Evolutionary conservation across 768 basidiomycete species (phyloP).

Genomic region (Lyophyllum atratum): DNA sequence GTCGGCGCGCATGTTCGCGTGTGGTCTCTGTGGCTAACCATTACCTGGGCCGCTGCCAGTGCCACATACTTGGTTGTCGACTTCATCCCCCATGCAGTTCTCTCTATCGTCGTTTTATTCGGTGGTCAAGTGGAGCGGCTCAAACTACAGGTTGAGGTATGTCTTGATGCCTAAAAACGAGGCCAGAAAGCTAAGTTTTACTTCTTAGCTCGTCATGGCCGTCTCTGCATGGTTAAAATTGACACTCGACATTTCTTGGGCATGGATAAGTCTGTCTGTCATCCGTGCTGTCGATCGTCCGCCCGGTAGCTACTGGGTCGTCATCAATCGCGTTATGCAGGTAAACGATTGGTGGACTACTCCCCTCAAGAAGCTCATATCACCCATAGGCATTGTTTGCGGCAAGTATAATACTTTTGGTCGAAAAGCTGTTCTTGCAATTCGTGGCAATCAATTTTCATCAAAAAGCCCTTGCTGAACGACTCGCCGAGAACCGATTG

Average conservation of each 20-base stretch:
- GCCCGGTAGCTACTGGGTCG: conserved; percentile 65
- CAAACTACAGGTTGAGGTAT: conserved; percentile 70
- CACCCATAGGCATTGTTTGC: conserved; percentile 43
- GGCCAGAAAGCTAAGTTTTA: background rate
- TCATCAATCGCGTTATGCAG: conserved; percentile 73
- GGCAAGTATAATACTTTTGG: conserved; percentile 41
- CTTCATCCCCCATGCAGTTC: conserved; percentile 55
- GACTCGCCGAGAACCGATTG: conserved; percentile 67
- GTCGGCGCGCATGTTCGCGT: conserved; percentile 59
- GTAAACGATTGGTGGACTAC: conserved; percentile 29
- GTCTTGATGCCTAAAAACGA: conserved; percentile 7
- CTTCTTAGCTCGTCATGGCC: conserved; percentile 58
- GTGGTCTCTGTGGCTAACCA: conserved; percentile 69
- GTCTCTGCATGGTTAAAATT: conserved; percentile 75
- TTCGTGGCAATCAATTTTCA: conserved; percentile 84
- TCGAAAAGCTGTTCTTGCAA: conserved; percentile 62
- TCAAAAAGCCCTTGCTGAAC: conserved; percentile 72
- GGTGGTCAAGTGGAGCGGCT: conserved; percentile 67
- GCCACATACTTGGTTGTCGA: conserved; percentile 67
- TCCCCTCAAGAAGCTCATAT: conserved; percentile 6
- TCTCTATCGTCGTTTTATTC: conserved; percentile 53
- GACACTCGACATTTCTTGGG: conserved; percentile 64
- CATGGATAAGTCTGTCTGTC: conserved; percentile 73
- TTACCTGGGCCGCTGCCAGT: conserved; percentile 65
- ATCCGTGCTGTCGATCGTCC: conserved; percentile 60